A percentile compares a stretch with the other conserved stretches of the same genome.
These are phyloP conservation scores for Evernia prunastri DNA, from an alignment of 495 filamentous ascomycete genomes.

Conservation along the genomic window DNA sequence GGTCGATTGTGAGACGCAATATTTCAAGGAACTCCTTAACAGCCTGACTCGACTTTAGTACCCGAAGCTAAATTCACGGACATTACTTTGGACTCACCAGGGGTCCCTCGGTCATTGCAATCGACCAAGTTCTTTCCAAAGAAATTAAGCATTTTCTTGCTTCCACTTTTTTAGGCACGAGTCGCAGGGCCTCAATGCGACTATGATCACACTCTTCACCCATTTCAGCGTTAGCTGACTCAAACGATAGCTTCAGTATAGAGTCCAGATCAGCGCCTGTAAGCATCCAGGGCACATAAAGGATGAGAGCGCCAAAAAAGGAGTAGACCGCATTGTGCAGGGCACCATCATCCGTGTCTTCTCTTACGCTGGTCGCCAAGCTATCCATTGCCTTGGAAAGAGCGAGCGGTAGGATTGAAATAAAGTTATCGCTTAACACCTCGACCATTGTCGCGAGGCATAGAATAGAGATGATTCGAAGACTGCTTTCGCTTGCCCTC, in stretches of 20 bases:
- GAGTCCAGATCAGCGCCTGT: slow-evolving; percentile 62
- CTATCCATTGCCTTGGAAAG: slow-evolving; percentile 63
- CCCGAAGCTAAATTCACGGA: not conserved
- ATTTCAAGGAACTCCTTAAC: slow-evolving; percentile 59
- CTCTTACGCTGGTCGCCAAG: slow-evolving; percentile 54
- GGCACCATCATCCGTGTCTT: slow-evolving; percentile 45
- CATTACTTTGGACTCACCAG: slow-evolving; percentile 41
- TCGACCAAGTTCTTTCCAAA: slow-evolving; percentile 61
- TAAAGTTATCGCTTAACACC: slow-evolving; percentile 74
- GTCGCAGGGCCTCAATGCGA: slow-evolving; percentile 59
- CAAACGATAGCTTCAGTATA: slow-evolving; percentile 60
- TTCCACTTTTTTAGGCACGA: slow-evolving; percentile 67
- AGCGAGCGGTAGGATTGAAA: slow-evolving; percentile 71
- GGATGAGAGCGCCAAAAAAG: slow-evolving; percentile 68
- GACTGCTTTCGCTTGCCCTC: slow-evolving; percentile 59
- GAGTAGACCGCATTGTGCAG: slow-evolving; percentile 78
- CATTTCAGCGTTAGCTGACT: slow-evolving; percentile 54
- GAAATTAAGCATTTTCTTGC: slow-evolving; percentile 60
- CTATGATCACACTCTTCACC: slow-evolving; percentile 53
- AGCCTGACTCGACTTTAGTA: slow-evolving; percentile 43
- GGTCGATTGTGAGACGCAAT: slow-evolving; percentile 61
- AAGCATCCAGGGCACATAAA: slow-evolving; percentile 80
- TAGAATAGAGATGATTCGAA: slow-evolving; percentile 75
- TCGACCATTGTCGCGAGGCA: slow-evolving; percentile 84
- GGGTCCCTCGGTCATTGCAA: slow-evolving; percentile 53